These are phyloP conservation scores for Calonectria pauciramosa DNA, from an alignment of 2,329 filamentous ascomycete genomes.

Conservation along the genomic window DNA sequence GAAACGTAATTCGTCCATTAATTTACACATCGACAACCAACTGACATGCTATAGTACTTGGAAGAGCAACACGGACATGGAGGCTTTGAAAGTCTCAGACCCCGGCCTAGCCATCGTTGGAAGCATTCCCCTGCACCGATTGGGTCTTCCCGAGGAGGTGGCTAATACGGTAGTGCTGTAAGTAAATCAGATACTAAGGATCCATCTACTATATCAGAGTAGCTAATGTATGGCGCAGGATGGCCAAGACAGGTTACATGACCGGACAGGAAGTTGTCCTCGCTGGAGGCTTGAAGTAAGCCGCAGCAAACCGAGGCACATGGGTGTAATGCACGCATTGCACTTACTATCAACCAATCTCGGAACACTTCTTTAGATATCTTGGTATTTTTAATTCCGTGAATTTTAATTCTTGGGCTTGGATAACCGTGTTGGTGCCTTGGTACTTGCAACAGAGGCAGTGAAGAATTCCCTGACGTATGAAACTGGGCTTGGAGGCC, in stretches of 20 bases:
- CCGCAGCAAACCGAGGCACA: not conserved
- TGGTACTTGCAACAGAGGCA: no score
- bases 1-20: slow-evolving; percentile 37
- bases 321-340: not conserved
- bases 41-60: slow-evolving; percentile 44
- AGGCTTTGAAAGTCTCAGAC: slow-evolving; percentile 46
- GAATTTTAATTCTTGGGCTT: not conserved
- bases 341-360: not conserved
- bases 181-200: slow-evolving; percentile 24
- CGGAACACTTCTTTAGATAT: not conserved
- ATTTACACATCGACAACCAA: not conserved
- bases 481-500: no score
- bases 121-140: slow-evolving; percentile 50
- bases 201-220: rapidly evolving
- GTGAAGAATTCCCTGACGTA: no score
- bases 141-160: slow-evolving; percentile 53
- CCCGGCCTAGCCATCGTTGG: slow-evolving; percentile 52
- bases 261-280: slow-evolving; percentile 33
- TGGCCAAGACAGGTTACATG: slow-evolving; percentile 35
- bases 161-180: slow-evolving; percentile 51
- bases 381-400: not conserved
- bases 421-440: not conserved
- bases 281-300: slow-evolving; percentile 28
- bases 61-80: slow-evolving; percentile 47
- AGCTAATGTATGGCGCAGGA: slow-evolving; percentile 13